Evolutionary conservation across 2,329 filamentous ascomycete species (phyloP).

Genomic region (Colletotrichum caudatum): DNA sequence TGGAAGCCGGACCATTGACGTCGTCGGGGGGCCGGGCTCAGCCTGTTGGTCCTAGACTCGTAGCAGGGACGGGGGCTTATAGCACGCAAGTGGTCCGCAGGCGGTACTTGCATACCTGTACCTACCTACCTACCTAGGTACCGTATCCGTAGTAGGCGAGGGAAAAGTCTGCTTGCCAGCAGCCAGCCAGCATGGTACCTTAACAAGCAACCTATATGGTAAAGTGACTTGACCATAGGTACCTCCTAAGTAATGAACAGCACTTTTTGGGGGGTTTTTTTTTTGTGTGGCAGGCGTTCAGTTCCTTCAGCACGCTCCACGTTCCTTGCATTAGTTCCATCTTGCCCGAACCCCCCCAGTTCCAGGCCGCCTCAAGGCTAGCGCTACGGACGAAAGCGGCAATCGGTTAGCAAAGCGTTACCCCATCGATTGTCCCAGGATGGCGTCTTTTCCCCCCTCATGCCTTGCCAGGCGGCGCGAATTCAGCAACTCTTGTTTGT

Average conservation of each 20-base stretch:
- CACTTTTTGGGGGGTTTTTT: no score
- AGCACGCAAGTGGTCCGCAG: neutral
- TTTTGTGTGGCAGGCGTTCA: neutral
- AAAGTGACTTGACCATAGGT: no score
- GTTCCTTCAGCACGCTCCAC: conserved; percentile 13
- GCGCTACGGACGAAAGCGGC: conserved; percentile 33
- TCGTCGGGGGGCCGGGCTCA: conserved; percentile 23
- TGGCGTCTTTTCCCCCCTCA: conserved; percentile 20
- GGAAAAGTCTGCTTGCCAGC: conserved; percentile 13
- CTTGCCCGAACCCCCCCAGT: conserved; percentile 21
- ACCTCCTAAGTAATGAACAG: neutral
- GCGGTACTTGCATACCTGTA: no score
- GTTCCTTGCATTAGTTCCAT: conserved; percentile 41
- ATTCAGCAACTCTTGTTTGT: conserved; percentile 11
- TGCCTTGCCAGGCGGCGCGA: neutral
- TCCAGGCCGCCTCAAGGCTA: neutral
- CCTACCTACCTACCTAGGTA: no score
- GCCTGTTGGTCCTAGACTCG: conserved; percentile 3
- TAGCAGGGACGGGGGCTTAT: conserved; percentile 5
- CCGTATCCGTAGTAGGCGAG: neutral
- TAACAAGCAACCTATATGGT: neutral
- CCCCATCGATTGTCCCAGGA: conserved; percentile 36
- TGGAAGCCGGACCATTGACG: conserved; percentile 28
- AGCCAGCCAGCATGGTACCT: neutral
- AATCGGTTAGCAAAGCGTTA: conserved; percentile 41